These are phyloP conservation scores for Bonia amplexicaulis DNA, from an alignment of 176 grass and related monocot species.

Conservation along the genomic window DNA sequence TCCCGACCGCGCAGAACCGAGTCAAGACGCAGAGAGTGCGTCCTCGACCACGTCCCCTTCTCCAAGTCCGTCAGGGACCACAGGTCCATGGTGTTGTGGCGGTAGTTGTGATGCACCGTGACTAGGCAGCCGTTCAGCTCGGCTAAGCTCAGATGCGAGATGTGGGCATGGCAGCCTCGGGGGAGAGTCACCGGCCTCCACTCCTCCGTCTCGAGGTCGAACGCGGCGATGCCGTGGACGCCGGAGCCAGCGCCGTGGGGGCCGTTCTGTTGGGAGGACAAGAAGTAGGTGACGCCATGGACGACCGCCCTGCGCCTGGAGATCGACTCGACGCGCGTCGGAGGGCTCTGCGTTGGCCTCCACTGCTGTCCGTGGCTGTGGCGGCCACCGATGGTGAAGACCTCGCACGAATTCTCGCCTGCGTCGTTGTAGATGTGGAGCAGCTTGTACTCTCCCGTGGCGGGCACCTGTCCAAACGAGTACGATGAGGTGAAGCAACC, in stretches of 20 bases:
- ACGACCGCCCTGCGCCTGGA: too few relatives aligned
- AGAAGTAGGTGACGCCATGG: too few relatives aligned
- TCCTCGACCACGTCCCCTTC: neutral
- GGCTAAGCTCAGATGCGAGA: neutral
- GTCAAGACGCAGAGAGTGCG: neutral
- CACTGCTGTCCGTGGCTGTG: too few relatives aligned
- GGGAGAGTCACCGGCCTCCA: neutral
- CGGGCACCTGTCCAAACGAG: slow-evolving; percentile 8
- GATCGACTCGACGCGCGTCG: too few relatives aligned
- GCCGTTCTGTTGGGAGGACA: too few relatives aligned
- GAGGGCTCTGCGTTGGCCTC: too few relatives aligned
- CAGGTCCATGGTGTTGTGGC: neutral
- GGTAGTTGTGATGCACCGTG: neutral
- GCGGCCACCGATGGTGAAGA: neutral
- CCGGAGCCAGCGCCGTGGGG: too few relatives aligned
- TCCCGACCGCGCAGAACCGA: neutral
- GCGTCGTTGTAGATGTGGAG: neutral
- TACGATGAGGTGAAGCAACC: neutral
- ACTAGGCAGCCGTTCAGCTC: neutral
- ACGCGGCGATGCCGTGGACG: neutral
- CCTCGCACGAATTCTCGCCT: neutral
- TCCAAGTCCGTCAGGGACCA: neutral
- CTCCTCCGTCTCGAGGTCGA: slow-evolving; percentile 13
- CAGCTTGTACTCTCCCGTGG: slow-evolving; percentile 23
- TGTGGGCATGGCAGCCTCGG: neutral